phyloP scores from a whole-genome alignment of 78 protist genomes.

The Dictyostelium citrinum region DNA sequence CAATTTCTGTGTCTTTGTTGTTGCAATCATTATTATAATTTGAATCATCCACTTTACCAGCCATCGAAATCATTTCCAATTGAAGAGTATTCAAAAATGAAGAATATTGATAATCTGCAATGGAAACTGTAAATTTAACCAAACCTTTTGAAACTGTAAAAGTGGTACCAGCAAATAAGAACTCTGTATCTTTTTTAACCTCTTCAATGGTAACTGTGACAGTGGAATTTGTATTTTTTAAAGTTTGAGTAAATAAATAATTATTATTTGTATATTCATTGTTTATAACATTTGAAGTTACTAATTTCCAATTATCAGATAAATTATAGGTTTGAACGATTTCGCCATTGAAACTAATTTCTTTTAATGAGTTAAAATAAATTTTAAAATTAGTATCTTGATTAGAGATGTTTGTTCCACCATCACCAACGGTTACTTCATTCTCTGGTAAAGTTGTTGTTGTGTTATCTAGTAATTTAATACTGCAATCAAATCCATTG shows the following conservation, averaged over 20 bases:
- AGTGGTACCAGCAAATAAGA: not conserved
- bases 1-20: not conserved
- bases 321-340: not conserved
- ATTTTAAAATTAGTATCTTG: not conserved
- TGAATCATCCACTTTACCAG: not conserved
- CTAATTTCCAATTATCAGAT: not conserved
- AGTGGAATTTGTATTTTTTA: not conserved
- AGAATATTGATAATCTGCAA: not conserved
- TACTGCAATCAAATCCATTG: not conserved
- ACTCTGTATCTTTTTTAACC: not conserved
- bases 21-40: not conserved
- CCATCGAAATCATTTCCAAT: not conserved
- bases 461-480: not conserved
- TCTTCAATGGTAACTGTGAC: not conserved
- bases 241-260: not conserved
- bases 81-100: not conserved
- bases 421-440: not conserved
- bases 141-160: not conserved
- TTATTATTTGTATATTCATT: not conserved
- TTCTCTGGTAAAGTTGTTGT: not conserved
- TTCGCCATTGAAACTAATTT: not conserved
- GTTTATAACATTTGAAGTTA: not conserved
- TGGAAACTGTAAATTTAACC: not conserved
- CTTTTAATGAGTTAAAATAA: not conserved
- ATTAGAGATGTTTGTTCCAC: not conserved